Percentiles rank a stretch among this genome's conserved stretches.
These are phyloP conservation scores for Ophiocordyceps unilateralis DNA, from an alignment of 2,329 filamentous ascomycete species.

Conservation along the genomic window DNA sequence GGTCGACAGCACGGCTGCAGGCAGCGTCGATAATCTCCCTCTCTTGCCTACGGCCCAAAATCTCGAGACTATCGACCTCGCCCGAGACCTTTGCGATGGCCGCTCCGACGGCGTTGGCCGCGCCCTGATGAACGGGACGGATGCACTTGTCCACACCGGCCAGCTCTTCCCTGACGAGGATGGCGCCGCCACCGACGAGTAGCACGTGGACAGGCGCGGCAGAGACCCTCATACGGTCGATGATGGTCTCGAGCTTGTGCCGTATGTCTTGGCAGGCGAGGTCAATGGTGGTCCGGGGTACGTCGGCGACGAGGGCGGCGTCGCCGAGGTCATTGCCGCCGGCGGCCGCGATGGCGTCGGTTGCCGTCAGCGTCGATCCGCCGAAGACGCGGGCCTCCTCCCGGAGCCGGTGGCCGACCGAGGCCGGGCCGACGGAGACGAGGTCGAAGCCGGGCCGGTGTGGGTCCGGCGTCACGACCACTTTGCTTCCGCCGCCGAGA, in stretches of 20 bases:
- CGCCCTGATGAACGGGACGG: conserved; percentile 32
- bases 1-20: conserved; percentile 14
- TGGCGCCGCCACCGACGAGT: conserved; percentile 39
- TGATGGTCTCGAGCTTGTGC: conserved; percentile 28
- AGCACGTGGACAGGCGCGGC: conserved; percentile 32
- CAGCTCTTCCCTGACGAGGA: conserved; percentile 30
- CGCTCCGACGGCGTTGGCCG: conserved; percentile 43
- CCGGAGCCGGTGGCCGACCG: conserved; percentile 33
- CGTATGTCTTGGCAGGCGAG: conserved; percentile 19
- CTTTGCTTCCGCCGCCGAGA: conserved; percentile 33
- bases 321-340: conserved; percentile 16
- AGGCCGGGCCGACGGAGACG: conserved; percentile 35
- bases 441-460: conserved; percentile 8
- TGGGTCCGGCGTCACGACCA: conserved; percentile 5
- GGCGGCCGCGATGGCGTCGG: conserved; percentile 28
- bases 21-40: conserved; percentile 21
- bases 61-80: conserved; percentile 33
- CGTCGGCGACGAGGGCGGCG: conserved; percentile 9
- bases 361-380: conserved; percentile 32
- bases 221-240: conserved; percentile 40
- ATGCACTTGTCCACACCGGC: conserved; percentile 32
- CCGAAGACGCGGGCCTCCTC: conserved; percentile 33
- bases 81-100: conserved; percentile 38
- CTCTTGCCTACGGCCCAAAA: conserved; percentile 20
- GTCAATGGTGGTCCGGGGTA: conserved; percentile 8